Conservation (phyloP, 1,284 basidiomycete species). For the Sporisorium exsertum region DNA sequence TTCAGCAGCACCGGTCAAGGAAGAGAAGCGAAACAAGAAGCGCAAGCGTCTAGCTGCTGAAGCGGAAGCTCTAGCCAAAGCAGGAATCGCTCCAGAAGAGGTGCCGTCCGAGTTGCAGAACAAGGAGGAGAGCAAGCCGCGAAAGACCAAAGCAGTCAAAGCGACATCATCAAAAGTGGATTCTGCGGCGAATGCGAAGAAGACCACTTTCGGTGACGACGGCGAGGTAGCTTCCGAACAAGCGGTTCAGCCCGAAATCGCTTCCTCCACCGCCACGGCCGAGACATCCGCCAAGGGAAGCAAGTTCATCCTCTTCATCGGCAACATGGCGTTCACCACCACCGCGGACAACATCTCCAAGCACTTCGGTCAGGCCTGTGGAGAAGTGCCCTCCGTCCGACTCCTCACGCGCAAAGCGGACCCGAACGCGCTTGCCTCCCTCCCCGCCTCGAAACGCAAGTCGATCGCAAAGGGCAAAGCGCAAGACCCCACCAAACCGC, state of each 20-base stretch:
- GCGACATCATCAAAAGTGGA: constrained; percentile 10
- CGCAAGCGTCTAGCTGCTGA: constrained; percentile 48
- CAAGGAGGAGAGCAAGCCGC: constrained; percentile 19
- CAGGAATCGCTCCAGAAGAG: constrained; percentile 7
- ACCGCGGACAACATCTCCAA: constrained; percentile 59
- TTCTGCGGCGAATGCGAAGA: constrained; percentile 26
- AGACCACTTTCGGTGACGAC: constrained; percentile 47
- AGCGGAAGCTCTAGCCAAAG: constrained; percentile 16
- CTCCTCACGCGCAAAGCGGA: constrained; percentile 64
- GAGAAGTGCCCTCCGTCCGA: constrained; percentile 64
- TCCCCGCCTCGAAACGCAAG: constrained; percentile 65
- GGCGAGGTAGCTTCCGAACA: constrained; percentile 36
- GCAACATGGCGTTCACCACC: constrained; percentile 67
- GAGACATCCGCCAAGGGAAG: constrained; percentile 18
- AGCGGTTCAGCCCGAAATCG: constrained; percentile 11
- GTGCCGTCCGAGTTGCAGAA: neutral
- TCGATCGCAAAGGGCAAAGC: constrained; percentile 68
- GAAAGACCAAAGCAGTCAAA: constrained; percentile 12
- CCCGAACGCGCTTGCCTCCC: constrained; percentile 38
- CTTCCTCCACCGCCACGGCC: neutral
- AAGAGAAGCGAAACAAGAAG: constrained; percentile 48
- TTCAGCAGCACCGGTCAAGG: constrained; percentile 23
- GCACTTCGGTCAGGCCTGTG: constrained; percentile 61
- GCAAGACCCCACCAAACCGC: constrained; percentile 53
- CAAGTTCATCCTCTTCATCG: constrained; percentile 66